phyloP scores from a whole-genome alignment of 2,329 filamentous ascomycete genomes.

The Epichloe amarillans region DNA sequence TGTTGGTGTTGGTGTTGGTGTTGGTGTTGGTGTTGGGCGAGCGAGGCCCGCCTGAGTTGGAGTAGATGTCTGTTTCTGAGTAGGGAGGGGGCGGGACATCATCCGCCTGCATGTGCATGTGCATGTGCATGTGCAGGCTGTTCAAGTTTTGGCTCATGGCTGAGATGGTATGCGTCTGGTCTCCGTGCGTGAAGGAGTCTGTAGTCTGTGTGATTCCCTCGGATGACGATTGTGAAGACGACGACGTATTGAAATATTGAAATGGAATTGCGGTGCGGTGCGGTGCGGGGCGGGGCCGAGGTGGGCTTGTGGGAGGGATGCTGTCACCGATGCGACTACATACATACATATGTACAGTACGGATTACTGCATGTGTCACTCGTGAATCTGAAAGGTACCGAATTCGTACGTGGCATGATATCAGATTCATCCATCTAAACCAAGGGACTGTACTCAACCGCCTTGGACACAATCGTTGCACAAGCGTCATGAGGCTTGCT shows the following conservation, averaged over 20 bases:
- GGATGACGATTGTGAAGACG: no score
- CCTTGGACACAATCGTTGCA: no score
- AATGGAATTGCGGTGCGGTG: not conserved
- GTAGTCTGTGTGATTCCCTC: no score
- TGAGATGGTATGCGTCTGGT: not conserved
- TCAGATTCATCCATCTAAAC: not conserved
- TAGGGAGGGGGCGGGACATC: constrained; percentile 41
- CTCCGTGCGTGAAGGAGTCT: no score
- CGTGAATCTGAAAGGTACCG: not conserved
- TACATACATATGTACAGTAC: not conserved
- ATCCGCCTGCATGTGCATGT: constrained; percentile 11
- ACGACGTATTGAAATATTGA: no score
- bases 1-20: constrained; percentile 6
- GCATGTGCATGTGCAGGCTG: constrained; percentile 8
- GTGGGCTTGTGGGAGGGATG: not conserved
- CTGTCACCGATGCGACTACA: not conserved
- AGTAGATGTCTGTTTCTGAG: constrained; percentile 43
- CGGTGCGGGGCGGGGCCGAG: not conserved
- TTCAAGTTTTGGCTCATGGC: constrained; percentile 8
- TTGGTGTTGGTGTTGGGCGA: constrained; percentile 10
- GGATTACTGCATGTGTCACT: not conserved
- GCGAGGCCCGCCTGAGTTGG: constrained; percentile 22
- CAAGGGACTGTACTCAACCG: no score
- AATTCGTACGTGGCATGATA: not conserved
- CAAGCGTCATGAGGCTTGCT: no score